Evolutionary conservation across 2,329 filamentous ascomycete genomes (phyloP).

Genomic region (Colletotrichum coccodes): DNA sequence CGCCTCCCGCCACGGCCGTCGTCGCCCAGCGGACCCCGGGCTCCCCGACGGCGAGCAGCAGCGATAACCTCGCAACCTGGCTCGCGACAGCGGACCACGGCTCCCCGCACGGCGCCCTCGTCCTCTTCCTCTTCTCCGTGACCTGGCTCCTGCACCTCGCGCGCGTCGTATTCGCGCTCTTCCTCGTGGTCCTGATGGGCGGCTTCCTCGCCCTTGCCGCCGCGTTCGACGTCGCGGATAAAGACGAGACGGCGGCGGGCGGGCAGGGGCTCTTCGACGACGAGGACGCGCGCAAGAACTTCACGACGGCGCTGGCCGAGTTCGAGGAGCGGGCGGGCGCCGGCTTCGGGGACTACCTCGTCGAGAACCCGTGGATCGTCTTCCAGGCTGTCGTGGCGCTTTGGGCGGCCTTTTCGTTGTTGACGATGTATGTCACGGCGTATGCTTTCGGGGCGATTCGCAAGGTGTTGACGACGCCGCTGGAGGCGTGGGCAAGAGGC

Average conservation of each 20-base stretch:
- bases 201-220: conserved; percentile 13
- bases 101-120: conserved; percentile 28
- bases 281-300: background rate
- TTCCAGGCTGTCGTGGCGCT: background rate
- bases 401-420: background rate
- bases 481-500: conserved; percentile 12
- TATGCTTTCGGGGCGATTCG: conserved; percentile 17
- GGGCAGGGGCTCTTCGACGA: background rate
- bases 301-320: conserved; percentile 12
- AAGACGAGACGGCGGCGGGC: background rate
- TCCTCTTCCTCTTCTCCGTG: conserved; percentile 17
- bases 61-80: conserved; percentile 22
- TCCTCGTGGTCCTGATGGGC: conserved; percentile 2
- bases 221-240: background rate
- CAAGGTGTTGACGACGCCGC: conserved; percentile 23
- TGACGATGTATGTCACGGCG: conserved; percentile 13
- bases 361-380: conserved; percentile 3
- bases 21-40: background rate
- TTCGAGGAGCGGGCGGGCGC: conserved; percentile 14
- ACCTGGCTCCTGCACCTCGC: conserved; percentile 25
- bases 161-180: conserved; percentile 21
- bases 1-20: background rate
- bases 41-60: background rate
- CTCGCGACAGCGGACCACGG: conserved; percentile 26
- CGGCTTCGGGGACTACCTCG: background rate